These are phyloP conservation scores for Cercis canadensis DNA, from an alignment of 306 rosid genomes.

Conservation along the genomic window DNA sequence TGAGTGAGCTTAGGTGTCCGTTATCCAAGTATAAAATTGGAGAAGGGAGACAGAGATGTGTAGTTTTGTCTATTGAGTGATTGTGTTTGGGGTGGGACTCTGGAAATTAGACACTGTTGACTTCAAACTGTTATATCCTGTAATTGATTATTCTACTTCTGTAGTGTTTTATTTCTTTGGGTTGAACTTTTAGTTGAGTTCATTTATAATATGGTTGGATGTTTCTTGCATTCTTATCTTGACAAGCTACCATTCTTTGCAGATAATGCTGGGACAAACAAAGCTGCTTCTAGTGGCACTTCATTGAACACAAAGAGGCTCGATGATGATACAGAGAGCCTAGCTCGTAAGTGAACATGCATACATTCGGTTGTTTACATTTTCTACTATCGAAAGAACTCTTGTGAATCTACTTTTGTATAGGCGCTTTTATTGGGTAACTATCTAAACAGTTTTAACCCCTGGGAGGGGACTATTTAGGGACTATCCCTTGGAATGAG, in stretches of 20 bases:
- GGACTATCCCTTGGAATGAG: background rate
- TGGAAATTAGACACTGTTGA: background rate
- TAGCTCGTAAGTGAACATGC: conserved; percentile 65
- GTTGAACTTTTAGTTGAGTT: background rate
- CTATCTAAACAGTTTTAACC: background rate
- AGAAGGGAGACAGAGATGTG: background rate
- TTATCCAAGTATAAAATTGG: background rate
- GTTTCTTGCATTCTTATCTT: background rate
- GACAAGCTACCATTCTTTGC: conserved; percentile 15
- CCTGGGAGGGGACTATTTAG: background rate
- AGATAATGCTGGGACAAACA: conserved; percentile 74
- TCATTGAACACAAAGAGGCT: conserved; percentile 85
- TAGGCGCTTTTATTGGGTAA: too few species aligned
- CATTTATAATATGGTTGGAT: background rate
- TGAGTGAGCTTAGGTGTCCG: too few species aligned
- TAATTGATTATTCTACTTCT: background rate
- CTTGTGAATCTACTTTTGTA: background rate
- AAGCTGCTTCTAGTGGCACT: conserved; percentile 84
- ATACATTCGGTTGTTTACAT: background rate
- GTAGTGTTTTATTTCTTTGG: background rate
- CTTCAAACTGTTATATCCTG: background rate
- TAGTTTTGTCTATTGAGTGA: conserved; percentile 14
- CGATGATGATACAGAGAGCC: conserved; percentile 85
- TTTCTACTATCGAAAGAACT: background rate
- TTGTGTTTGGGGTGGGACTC: background rate